Percentiles rank a stretch among this genome's conserved stretches.
phyloP scores from a whole-genome alignment of 192 early-diverging fungal species.

The Obelidium mucronatum region DNA sequence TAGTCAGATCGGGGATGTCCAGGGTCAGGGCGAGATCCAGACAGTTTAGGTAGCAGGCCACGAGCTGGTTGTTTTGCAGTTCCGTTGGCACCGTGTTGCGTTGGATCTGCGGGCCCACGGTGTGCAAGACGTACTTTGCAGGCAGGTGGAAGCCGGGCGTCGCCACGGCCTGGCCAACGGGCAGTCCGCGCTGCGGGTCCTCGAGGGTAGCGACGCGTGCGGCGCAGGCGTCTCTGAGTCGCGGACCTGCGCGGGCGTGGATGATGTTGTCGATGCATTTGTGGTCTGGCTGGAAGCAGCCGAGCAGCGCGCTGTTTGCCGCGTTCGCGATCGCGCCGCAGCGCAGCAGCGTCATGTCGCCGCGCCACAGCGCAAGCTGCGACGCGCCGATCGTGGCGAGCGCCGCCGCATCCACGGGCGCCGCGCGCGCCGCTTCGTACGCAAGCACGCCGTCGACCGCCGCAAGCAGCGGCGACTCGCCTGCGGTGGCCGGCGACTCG shows the following conservation, averaged over 20 bases:
- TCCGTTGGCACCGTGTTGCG: background rate
- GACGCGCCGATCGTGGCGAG: background rate
- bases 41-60: constrained; percentile 68
- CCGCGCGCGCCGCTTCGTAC: background rate
- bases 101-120: constrained; percentile 69
- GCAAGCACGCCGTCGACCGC: background rate
- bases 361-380: constrained; percentile 38
- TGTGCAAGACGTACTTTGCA: constrained; percentile 81
- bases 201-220: constrained; percentile 76
- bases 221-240: constrained; percentile 74
- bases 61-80: constrained; percentile 56
- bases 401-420: background rate
- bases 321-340: constrained; percentile 92
- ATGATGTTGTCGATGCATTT: constrained; percentile 88
- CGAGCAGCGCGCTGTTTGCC: constrained; percentile 79
- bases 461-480: background rate
- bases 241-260: constrained; percentile 83
- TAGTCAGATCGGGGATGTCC: constrained; percentile 61
- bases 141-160: constrained; percentile 78
- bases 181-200: background rate
- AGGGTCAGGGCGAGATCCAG: constrained; percentile 59
- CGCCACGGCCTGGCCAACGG: constrained; percentile 27
- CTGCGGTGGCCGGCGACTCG: background rate
- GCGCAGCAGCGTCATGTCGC: constrained; percentile 81
- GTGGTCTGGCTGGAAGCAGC: constrained; percentile 54